These are phyloP conservation scores for Rosa lucieae DNA, from an alignment of 306 rosid genomes.

Conservation along the genomic window DNA sequence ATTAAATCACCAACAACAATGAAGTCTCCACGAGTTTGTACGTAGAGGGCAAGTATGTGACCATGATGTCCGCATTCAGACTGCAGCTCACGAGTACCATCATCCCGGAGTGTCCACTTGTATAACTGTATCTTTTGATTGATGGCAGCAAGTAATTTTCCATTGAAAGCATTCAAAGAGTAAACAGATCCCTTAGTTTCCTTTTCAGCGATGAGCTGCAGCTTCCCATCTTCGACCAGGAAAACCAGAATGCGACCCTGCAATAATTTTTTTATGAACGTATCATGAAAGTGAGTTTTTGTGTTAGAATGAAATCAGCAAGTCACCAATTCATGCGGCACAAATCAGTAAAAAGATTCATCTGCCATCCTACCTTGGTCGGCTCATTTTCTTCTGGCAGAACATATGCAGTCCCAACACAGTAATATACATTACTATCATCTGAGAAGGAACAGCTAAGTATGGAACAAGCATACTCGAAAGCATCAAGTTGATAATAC, in stretches of 20 bases:
- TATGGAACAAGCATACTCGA: slow-evolving; percentile 81
- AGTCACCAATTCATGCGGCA: slow-evolving; percentile 21
- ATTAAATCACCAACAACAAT: slow-evolving; percentile 95
- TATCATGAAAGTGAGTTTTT: not conserved
- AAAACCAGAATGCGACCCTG: slow-evolving; percentile 97
- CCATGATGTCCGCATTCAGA: slow-evolving; percentile 99
- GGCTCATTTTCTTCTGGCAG: slow-evolving; percentile 98
- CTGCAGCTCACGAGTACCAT: slow-evolving; percentile 86
- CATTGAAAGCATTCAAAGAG: slow-evolving; percentile 88
- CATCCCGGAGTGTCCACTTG: slow-evolving; percentile 98
- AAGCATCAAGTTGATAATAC: slow-evolving; percentile 81
- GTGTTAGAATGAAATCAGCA: not conserved
- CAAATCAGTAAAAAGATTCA: not conserved
- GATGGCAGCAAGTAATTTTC: slow-evolving; percentile 93
- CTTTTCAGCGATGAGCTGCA: slow-evolving; percentile 92
- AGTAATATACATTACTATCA: slow-evolving; percentile 83
- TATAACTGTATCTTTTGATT: slow-evolving; percentile 97
- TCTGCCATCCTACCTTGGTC: slow-evolving; percentile 56
- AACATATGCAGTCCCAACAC: slow-evolving; percentile 95
- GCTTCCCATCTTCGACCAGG: slow-evolving; percentile 92
- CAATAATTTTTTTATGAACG: slow-evolving; percentile 8
- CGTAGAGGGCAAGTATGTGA: slow-evolving; percentile 95
- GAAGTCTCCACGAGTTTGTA: slow-evolving; percentile 97
- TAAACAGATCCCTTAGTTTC: slow-evolving; percentile 98
- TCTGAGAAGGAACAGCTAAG: slow-evolving; percentile 99